These are phyloP conservation scores for Mycena venus DNA, from an alignment of 768 basidiomycete genomes.

Conservation along the genomic window DNA sequence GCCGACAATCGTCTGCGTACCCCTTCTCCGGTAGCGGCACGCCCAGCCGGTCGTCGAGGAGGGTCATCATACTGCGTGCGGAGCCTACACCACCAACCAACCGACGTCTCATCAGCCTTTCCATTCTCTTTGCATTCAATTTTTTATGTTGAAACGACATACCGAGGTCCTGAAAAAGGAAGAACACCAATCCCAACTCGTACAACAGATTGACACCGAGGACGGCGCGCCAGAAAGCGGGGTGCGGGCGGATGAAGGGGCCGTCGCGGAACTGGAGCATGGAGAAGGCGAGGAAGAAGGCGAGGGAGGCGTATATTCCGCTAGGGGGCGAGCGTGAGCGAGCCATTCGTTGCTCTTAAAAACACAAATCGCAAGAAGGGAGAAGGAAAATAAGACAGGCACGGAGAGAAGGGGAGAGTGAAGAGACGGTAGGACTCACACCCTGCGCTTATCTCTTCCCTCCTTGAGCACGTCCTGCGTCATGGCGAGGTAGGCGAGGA, in stretches of 20 bases:
- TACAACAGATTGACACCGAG: slow-evolving; percentile 88
- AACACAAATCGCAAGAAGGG: slow-evolving; percentile 22
- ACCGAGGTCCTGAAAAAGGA: slow-evolving; percentile 76
- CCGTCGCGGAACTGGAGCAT: slow-evolving; percentile 93
- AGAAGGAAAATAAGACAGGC: slow-evolving; percentile 14
- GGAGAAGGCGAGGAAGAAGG: slow-evolving; percentile 83
- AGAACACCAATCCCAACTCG: slow-evolving; percentile 84
- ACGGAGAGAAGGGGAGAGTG: slow-evolving; percentile 14
- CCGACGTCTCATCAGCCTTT: too few species aligned
- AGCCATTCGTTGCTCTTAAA: too few species aligned
- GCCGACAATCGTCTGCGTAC: slow-evolving; percentile 85
- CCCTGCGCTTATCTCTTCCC: slow-evolving; percentile 83
- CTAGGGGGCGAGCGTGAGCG: slow-evolving; percentile 53
- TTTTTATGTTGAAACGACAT: too few species aligned
- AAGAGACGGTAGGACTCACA: slow-evolving; percentile 65
- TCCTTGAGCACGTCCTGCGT: slow-evolving; percentile 89
- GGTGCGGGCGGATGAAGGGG: slow-evolving; percentile 90
- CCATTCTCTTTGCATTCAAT: too few species aligned
- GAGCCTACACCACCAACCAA: too few species aligned
- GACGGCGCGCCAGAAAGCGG: slow-evolving; percentile 86
- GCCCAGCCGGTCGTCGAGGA: slow-evolving; percentile 66
- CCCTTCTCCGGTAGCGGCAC: slow-evolving; percentile 85
- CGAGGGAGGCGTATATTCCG: slow-evolving; percentile 81
- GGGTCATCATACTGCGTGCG: slow-evolving; percentile 80
- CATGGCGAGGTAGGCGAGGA: slow-evolving; percentile 86